Percentiles rank a stretch among this genome's conserved stretches.
Conservation (phyloP, 371 early-diverging fungal species). For the Apophysomyces sp. region DNA sequence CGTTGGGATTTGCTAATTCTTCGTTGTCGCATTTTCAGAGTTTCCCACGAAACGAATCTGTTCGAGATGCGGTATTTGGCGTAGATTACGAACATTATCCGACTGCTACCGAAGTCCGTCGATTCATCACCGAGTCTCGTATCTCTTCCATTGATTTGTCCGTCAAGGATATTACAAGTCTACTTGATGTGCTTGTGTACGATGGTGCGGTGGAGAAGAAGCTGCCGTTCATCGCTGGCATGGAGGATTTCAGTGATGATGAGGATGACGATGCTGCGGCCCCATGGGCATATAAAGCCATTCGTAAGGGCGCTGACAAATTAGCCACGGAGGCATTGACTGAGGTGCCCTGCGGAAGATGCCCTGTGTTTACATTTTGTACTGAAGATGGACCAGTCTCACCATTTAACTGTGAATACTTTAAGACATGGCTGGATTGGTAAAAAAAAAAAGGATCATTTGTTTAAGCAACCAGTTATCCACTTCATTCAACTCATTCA, state of each 20-base stretch:
- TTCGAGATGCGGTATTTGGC: conserved; percentile 54
- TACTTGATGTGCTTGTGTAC: conserved; percentile 87
- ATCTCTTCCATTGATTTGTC: conserved; percentile 77
- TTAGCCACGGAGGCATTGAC: conserved; percentile 60
- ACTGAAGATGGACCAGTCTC: conserved; percentile 71
- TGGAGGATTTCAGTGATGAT: conserved; percentile 54
- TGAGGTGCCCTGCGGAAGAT: conserved; percentile 84
- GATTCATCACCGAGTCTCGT: conserved; percentile 68
- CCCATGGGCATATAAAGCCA: conserved; percentile 79
- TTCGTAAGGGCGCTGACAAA: conserved; percentile 47
- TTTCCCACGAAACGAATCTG: conserved; percentile 57
- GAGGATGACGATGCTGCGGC: conserved; percentile 39
- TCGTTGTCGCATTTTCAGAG: conserved; percentile 42
- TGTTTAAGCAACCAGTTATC: not conserved
- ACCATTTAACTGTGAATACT: conserved; percentile 77
- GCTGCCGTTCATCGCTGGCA: conserved; percentile 51
- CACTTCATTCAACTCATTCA: no score
- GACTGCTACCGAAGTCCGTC: conserved; percentile 67
- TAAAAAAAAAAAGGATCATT: conserved; percentile 9
- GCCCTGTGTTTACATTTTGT: conserved; percentile 76
- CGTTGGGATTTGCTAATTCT: not conserved
- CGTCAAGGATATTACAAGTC: conserved; percentile 72
- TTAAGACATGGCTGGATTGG: conserved; percentile 73
- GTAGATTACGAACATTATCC: conserved; percentile 68
- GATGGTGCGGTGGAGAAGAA: conserved; percentile 85